Conservation (phyloP, 805 yeast species). For the Yamadazyma takamatsuzukensis region DNA sequence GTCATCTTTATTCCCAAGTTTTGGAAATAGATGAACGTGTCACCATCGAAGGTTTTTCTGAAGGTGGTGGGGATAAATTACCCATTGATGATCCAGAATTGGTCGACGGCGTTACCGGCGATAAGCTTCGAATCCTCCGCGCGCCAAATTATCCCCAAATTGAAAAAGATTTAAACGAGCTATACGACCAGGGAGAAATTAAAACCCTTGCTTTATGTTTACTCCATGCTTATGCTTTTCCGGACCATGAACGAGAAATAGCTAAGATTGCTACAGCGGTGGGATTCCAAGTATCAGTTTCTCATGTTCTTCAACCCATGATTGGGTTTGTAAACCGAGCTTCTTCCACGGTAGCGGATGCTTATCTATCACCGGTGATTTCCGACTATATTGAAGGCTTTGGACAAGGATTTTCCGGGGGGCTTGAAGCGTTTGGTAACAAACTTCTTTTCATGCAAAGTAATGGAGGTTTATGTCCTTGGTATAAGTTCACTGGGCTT, state of each 20-base stretch:
- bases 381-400: constrained; percentile 31
- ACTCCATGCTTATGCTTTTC: constrained; percentile 39
- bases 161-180: constrained; percentile 18
- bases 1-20: constrained; percentile 68
- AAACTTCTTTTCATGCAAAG: constrained; percentile 88
- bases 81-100: constrained; percentile 27
- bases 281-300: constrained; percentile 39
- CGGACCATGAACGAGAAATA: constrained; percentile 32
- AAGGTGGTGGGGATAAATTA: constrained; percentile 52
- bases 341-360: constrained; percentile 43
- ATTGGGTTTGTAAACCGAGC: constrained; percentile 40
- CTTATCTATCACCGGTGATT: constrained; percentile 40
- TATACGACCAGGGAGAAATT: constrained; percentile 21
- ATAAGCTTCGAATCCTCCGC: constrained; percentile 27
- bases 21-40: constrained; percentile 88
- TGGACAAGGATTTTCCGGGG: constrained; percentile 40
- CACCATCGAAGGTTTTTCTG: constrained; percentile 69
- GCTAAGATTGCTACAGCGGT: constrained; percentile 32
- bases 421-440: constrained; percentile 41
- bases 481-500: constrained; percentile 78
- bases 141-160: constrained; percentile 26
- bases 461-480: constrained; percentile 91
- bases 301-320: constrained; percentile 42
- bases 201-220: constrained; percentile 35
- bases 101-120: constrained; percentile 34